Conservation (phyloP, 192 early-diverging fungal species). For the Coemansia brasiliensis region DNA sequence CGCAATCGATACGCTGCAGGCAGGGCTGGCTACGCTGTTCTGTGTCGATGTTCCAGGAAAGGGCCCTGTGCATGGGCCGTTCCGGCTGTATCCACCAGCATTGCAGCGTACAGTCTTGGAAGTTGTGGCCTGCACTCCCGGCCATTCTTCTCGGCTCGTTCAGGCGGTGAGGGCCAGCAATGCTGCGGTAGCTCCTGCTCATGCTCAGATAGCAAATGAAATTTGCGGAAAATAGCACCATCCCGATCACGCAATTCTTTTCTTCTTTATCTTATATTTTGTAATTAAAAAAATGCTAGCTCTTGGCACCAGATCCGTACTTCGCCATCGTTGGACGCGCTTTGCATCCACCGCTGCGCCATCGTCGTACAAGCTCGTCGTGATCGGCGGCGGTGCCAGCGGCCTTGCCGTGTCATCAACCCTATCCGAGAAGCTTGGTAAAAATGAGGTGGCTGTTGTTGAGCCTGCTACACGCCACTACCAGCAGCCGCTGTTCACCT, state of each 20-base stretch:
- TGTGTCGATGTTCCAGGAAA: conserved; percentile 47
- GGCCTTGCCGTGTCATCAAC: conserved; percentile 69
- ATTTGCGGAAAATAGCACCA: conserved; percentile 13
- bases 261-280: conserved; percentile 7
- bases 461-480: conserved; percentile 73
- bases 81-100: conserved; percentile 27
- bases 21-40: conserved; percentile 43
- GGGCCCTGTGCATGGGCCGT: conserved; percentile 45
- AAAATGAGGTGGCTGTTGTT: conserved; percentile 68
- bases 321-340: conserved; percentile 26
- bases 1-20: conserved; percentile 23
- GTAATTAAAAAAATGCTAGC: conserved; percentile 28
- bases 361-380: conserved; percentile 53
- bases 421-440: conserved; percentile 62
- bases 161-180: conserved; percentile 30
- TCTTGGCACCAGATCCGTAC: conserved; percentile 15
- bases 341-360: conserved; percentile 38
- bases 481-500: conserved; percentile 89
- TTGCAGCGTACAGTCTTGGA: conserved; percentile 45
- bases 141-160: conserved; percentile 13
- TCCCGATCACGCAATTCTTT: conserved; percentile 14
- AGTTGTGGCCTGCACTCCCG: conserved; percentile 27
- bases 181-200: not conserved
- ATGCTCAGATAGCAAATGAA: conserved; percentile 2
- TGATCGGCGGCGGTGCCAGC: conserved; percentile 55